These are phyloP conservation scores for Scenedesmus sp. DNA, from an alignment of 163 green algal species.

Conservation along the genomic window DNA sequence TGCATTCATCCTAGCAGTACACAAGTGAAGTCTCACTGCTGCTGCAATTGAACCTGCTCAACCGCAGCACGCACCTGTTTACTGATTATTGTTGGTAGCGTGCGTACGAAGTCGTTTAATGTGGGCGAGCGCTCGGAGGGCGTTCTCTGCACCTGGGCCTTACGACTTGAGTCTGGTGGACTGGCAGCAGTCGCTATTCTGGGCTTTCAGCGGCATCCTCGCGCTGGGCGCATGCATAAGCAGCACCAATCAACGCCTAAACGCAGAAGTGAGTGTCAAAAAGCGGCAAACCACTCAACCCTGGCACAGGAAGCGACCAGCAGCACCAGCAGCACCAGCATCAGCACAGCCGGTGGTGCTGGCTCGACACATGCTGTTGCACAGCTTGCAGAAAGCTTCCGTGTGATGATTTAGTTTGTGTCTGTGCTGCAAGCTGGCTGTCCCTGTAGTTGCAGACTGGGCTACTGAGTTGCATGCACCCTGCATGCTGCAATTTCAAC, in stretches of 20 bases:
- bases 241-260: conserved; percentile 22
- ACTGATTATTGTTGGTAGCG: not conserved
- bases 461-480: too few relatives aligned
- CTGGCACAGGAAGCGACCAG: too few relatives aligned
- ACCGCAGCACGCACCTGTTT: not conserved
- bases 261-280: not conserved
- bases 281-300: not conserved
- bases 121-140: not conserved
- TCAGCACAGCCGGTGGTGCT: not conserved
- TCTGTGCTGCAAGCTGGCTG: too few relatives aligned
- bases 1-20: not conserved
- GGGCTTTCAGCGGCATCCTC: conserved; percentile 18
- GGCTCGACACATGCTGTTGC: too few relatives aligned
- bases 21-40: not conserved
- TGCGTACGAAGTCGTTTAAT: not conserved
- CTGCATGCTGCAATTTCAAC: too few relatives aligned
- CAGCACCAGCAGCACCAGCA: not conserved
- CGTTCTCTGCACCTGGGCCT: not conserved
- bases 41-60: not conserved
- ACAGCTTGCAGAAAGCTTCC: too few relatives aligned
- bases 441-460: too few relatives aligned
- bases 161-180: conserved; percentile 13
- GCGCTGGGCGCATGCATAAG: conserved; percentile 30
- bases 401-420: too few relatives aligned
- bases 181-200: conserved; percentile 30